These are phyloP conservation scores for Mycena galericulata DNA, from an alignment of 768 basidiomycete species.

Conservation along the genomic window DNA sequence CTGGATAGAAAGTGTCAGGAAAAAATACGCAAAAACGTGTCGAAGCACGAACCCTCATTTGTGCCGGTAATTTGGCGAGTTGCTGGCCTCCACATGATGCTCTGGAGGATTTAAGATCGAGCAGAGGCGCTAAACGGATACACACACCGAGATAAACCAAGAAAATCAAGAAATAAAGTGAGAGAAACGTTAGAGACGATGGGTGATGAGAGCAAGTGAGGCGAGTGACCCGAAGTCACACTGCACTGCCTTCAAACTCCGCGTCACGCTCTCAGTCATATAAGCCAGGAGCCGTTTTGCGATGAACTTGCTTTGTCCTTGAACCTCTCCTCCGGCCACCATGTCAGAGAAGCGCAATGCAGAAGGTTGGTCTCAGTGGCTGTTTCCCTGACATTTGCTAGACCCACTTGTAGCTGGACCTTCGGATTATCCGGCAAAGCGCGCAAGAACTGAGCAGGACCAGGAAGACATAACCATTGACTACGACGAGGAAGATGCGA, in stretches of 20 bases:
- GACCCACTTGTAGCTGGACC: conserved; percentile 44
- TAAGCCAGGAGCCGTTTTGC: background rate
- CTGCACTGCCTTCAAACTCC: background rate
- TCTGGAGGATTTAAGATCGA: conserved; percentile 42
- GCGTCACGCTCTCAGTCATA: background rate
- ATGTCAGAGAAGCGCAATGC: conserved; percentile 55
- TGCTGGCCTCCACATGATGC: conserved; percentile 87
- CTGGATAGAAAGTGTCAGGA: conserved; percentile 50
- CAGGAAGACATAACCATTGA: conserved; percentile 68
- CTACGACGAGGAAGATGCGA: conserved; percentile 66
- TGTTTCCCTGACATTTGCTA: conserved; percentile 61
- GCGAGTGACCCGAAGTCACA: background rate
- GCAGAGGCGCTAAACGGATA: too few relatives aligned
- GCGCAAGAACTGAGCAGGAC: conserved; percentile 58
- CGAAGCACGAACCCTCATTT: conserved; percentile 81
- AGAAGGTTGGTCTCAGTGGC: conserved; percentile 48
- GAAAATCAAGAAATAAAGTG: conserved; percentile 38
- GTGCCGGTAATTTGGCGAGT: conserved; percentile 93
- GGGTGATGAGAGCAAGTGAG: conserved; percentile 44
- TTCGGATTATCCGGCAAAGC: conserved; percentile 51
- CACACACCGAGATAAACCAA: conserved; percentile 42
- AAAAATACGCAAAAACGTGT: conserved; percentile 7
- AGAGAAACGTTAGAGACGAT: conserved; percentile 39
- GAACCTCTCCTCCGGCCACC: background rate
- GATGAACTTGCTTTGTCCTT: conserved; percentile 1